A percentile compares a stretch with the other conserved stretches of the same genome.
phyloP scores from a whole-genome alignment of 2,329 filamentous ascomycete species.

The Emergomyces africanus region DNA sequence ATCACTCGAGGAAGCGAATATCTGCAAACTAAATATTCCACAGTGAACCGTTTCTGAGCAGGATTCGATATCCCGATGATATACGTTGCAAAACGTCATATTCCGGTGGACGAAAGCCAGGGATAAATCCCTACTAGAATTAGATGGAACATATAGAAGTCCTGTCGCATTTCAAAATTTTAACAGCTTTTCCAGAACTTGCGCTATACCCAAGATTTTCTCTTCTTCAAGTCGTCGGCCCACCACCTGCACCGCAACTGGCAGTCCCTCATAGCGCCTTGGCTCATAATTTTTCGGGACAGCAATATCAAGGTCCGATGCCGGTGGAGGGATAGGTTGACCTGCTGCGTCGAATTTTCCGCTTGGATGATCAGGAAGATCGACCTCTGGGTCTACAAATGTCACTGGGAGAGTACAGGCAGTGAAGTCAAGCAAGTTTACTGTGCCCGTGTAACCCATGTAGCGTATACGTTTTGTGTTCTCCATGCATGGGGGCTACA shows the following conservation, averaged over 20 bases:
- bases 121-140: background rate
- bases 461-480: background rate
- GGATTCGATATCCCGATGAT: background rate
- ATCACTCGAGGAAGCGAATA: background rate
- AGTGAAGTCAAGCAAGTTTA: slow-evolving; percentile 50
- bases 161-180: background rate
- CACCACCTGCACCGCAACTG: slow-evolving; percentile 41
- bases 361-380: slow-evolving; percentile 33
- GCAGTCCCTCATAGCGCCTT: slow-evolving; percentile 36
- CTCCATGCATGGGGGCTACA: background rate
- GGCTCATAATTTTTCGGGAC: slow-evolving; percentile 22
- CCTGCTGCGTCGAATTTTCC: slow-evolving; percentile 23
- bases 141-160: background rate
- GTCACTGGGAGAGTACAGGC: slow-evolving; percentile 41
- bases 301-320: slow-evolving; percentile 15
- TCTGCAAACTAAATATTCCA: background rate
- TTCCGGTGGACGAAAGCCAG: background rate
- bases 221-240: slow-evolving; percentile 43
- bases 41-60: background rate
- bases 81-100: background rate
- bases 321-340: slow-evolving; percentile 15
- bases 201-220: slow-evolving; percentile 25
- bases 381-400: slow-evolving; percentile 17
- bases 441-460: slow-evolving; percentile 47
- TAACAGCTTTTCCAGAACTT: background rate